These are phyloP conservation scores for Trypanosoma boissoni DNA, from an alignment of 208 protist species.

Conservation along the genomic window DNA sequence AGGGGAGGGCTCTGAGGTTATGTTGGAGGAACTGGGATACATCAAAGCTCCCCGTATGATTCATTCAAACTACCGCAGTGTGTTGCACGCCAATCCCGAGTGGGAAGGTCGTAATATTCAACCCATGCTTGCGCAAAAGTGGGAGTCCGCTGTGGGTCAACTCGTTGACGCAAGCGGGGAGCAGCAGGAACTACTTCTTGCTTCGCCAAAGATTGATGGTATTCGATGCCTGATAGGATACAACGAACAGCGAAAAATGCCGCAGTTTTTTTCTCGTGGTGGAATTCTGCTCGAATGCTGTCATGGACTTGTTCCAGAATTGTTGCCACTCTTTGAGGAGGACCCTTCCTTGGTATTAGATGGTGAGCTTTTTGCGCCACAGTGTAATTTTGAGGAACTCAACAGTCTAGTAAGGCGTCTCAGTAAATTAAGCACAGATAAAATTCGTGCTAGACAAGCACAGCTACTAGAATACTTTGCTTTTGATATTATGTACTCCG, in stretches of 20 bases:
- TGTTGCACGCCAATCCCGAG: constrained; percentile 76
- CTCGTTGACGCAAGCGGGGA: constrained; percentile 30
- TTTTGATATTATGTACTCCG: constrained; percentile 88
- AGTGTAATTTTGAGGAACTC: constrained; percentile 86
- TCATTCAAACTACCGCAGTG: constrained; percentile 80
- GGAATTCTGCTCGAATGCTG: constrained; percentile 87
- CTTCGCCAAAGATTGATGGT: constrained; percentile 89
- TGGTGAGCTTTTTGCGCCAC: constrained; percentile 81
- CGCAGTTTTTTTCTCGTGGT: constrained; percentile 85
- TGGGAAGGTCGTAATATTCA: constrained; percentile 82
- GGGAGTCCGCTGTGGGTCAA: constrained; percentile 65
- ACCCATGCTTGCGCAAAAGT: constrained; percentile 86
- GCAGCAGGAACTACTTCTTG: constrained; percentile 47
- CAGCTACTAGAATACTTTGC: constrained; percentile 82
- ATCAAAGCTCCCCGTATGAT: constrained; percentile 76
- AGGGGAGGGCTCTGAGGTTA: constrained; percentile 10
- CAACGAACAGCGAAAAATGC: constrained; percentile 47
- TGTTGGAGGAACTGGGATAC: constrained; percentile 29
- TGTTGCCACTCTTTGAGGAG: constrained; percentile 66
- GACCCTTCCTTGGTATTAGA: constrained; percentile 82
- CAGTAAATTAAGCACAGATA: constrained; percentile 28
- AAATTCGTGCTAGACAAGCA: constrained; percentile 37
- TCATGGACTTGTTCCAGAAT: constrained; percentile 57
- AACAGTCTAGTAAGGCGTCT: constrained; percentile 75
- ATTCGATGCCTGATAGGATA: constrained; percentile 86